These are phyloP conservation scores for Flaveria trinervia DNA, from an alignment of 129 eudicot genomes.

Conservation along the genomic window DNA sequence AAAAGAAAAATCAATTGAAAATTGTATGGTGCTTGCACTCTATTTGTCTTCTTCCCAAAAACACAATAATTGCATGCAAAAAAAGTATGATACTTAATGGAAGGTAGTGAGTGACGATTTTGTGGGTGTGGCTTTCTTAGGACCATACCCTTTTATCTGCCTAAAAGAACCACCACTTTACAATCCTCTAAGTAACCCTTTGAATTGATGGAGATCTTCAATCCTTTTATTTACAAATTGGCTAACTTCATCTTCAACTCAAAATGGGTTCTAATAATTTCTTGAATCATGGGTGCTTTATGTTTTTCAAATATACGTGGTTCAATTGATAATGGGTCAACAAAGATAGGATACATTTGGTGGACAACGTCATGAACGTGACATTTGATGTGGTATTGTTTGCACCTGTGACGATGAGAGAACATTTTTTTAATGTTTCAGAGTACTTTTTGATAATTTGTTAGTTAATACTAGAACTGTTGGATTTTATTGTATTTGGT, in stretches of 20 bases:
- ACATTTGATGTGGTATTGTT: neutral
- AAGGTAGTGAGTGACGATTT: conserved; percentile 33
- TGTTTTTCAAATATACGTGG: neutral
- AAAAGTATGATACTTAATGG: conserved; percentile 42
- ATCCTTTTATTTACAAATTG: conserved; percentile 6
- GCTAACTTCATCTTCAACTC: conserved; percentile 38
- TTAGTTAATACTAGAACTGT: neutral
- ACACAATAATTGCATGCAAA: conserved; percentile 41
- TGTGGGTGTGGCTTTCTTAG: conserved; percentile 44
- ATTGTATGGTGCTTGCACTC: conserved; percentile 26
- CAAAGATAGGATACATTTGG: conserved; percentile 2
- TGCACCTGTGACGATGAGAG: neutral
- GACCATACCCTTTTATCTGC: conserved; percentile 45
- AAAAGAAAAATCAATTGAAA: conserved; percentile 23
- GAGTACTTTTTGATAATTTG: neutral
- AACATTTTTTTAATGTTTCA: neutral
- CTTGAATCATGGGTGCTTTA: conserved; percentile 11
- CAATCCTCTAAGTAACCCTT: conserved; percentile 22
- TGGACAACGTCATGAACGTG: neutral
- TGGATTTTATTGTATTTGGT: neutral
- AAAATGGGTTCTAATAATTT: conserved; percentile 15
- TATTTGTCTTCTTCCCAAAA: conserved; percentile 33
- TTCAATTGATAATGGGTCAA: conserved; percentile 1
- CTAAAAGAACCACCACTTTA: conserved; percentile 36
- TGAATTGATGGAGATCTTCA: conserved; percentile 12